phyloP scores from a whole-genome alignment of 768 basidiomycete genomes.

The Tricholoma saponaceum region DNA sequence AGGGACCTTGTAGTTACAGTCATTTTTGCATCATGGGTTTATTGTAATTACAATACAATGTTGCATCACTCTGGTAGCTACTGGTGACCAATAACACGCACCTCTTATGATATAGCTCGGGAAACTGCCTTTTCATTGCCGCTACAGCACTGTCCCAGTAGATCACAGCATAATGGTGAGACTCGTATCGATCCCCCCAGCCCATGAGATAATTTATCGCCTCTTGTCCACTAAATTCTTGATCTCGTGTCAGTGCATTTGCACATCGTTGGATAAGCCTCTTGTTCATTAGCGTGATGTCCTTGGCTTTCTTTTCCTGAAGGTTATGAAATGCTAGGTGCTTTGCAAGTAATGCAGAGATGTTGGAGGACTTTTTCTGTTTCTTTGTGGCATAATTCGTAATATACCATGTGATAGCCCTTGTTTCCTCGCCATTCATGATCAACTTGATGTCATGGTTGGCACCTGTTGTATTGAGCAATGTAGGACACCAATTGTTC shows the following conservation, averaged over 20 bases:
- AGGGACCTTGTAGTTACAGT: too few relatives aligned
- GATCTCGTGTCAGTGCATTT: constrained; percentile 26
- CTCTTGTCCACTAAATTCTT: constrained; percentile 36
- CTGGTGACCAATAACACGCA: constrained; percentile 5
- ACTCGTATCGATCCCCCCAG: constrained; percentile 33
- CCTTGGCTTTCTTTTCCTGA: constrained; percentile 1
- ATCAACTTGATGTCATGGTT: too few relatives aligned
- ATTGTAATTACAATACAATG: too few relatives aligned
- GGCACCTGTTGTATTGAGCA: too few relatives aligned
- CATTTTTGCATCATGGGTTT: too few relatives aligned
- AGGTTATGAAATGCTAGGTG: constrained; percentile 21
- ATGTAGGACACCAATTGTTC: too few relatives aligned
- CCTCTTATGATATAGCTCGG: background rate
- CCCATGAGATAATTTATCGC: constrained; percentile 38
- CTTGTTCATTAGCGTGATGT: constrained; percentile 18
- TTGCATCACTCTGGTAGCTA: too few relatives aligned
- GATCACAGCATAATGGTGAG: constrained; percentile 31
- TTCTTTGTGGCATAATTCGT: constrained; percentile 38
- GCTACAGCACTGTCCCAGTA: constrained; percentile 24
- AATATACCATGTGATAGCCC: constrained; percentile 32
- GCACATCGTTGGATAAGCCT: constrained; percentile 28
- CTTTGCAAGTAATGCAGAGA: constrained; percentile 33
- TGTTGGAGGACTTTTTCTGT: constrained; percentile 28
- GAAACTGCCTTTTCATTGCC: constrained; percentile 12
- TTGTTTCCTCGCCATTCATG: constrained; percentile 27